Percentiles rank a stretch among this genome's conserved stretches.
phyloP scores from a whole-genome alignment of 495 filamentous ascomycete species.

The Astrothelium subdiscretum region DNA sequence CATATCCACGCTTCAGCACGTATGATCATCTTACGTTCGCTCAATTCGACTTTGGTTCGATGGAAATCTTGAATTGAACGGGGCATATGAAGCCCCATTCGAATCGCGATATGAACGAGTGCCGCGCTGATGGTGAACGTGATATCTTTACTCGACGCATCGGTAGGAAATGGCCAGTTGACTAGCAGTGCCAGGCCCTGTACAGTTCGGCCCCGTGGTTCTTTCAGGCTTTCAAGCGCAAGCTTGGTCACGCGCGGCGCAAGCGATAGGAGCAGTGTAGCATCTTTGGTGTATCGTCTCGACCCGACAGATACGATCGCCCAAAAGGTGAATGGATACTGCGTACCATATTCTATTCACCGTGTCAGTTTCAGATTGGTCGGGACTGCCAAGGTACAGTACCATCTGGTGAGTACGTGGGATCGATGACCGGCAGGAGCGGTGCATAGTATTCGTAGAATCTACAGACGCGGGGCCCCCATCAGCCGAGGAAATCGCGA shows the following conservation, averaged over 20 bases:
- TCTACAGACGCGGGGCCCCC: background rate
- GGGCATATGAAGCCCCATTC: background rate
- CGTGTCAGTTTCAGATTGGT: background rate
- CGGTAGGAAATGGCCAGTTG: background rate
- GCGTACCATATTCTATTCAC: background rate
- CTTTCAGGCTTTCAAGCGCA: background rate
- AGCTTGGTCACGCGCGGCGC: background rate
- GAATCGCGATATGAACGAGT: background rate
- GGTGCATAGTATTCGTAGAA: slow-evolving; percentile 1
- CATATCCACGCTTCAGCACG: background rate
- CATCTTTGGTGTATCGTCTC: slow-evolving; percentile 1
- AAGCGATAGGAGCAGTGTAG: background rate
- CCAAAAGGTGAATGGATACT: background rate
- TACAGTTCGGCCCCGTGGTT: background rate
- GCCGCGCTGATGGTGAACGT: background rate
- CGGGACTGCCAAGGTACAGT: background rate
- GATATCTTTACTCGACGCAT: background rate
- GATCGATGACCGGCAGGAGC: background rate
- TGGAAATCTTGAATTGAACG: background rate
- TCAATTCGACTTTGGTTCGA: background rate
- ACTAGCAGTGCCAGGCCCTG: background rate
- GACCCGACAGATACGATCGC: background rate
- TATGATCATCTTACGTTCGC: background rate
- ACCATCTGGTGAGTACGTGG: background rate
- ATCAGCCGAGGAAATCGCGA: background rate